Evolutionary conservation across 345 rosid genomes (phyloP), one percentile per base, ranked within the genome.

Genomic region (Gossypium stocksii): DNA sequence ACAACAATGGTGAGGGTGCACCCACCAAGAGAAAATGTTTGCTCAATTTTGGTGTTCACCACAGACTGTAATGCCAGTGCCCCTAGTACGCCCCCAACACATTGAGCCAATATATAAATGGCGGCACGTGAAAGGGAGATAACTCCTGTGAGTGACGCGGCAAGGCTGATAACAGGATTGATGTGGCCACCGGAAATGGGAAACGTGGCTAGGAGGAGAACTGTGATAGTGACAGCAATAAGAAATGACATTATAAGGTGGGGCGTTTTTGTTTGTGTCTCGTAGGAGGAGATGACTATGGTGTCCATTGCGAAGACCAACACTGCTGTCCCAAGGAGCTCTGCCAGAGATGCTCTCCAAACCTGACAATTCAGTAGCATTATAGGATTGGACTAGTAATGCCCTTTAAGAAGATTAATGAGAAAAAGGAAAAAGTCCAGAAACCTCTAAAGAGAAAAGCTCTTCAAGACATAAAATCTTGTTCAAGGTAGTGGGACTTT

Each of bases 141-240:
- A 19, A 83, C 15, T 41, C 93, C 87, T 23, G 77, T 76, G 0
- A 84, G 70, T 7, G 83, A 80, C 1, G 85, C 85, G 0, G 83
- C 77, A 61, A 81, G 59, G 44, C 83, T 84, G 80, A 89, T 74
- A 34, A 84, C 73, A 0, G 89, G 89, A 77, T 78, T 87, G 79
- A 86, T 76, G 45, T 84, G 88, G 71, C 87, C 87, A 0, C 89
- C 89, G 9, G 89, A 83, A 64, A 83, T 51, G 11, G 89, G 93
- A 43, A 77, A 52, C 2, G 89, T 84, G 8, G 82, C 81, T 16
- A 84, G 70, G 48, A 84, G 82, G 76, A 85, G 71, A 69, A 81
- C 72, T 59, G 84, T 53, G 63, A 82, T 52, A n/a, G 79, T 57
- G 12, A 77, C 44, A 74, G 83, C 81, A 16, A 82, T 80, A 1